Evolutionary conservation across 345 rosid species (phyloP).

Genomic region (Corchorus olitorius): DNA sequence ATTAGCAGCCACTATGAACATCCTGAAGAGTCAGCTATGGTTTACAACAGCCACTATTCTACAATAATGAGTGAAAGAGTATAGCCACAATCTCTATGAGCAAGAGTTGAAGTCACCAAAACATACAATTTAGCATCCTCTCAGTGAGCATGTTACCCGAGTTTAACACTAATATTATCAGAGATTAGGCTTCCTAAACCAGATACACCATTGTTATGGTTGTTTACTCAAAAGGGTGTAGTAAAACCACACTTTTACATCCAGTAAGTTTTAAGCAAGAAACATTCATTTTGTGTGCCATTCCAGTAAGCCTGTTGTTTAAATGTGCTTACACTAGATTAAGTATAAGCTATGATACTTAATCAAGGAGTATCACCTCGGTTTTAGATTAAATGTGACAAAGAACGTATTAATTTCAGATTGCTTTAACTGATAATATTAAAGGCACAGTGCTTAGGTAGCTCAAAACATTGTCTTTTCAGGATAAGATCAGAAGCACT

Average conservation of each 20-base stretch:
- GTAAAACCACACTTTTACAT: background rate
- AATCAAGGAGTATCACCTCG: background rate
- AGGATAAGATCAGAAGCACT: slow-evolving; percentile 4
- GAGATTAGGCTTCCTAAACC: slow-evolving; percentile 7
- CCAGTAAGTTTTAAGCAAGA: slow-evolving; percentile 1
- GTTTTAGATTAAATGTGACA: background rate
- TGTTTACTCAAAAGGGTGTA: background rate
- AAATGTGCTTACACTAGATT: background rate
- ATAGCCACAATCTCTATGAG: background rate
- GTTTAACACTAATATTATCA: background rate
- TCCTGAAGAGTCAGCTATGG: background rate
- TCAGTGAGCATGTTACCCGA: background rate
- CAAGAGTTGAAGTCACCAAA: background rate
- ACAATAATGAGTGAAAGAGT: background rate
- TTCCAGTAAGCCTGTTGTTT: background rate
- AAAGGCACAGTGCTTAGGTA: background rate
- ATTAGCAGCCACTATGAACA: slow-evolving; percentile 5
- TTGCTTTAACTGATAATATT: background rate
- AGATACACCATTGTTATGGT: background rate
- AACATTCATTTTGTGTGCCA: background rate
- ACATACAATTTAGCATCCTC: background rate
- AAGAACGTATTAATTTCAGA: background rate
- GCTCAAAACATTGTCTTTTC: background rate
- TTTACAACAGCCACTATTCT: background rate
- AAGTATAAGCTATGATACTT: background rate